Conservation (phyloP, 768 basidiomycete species). For the Bullera alba region DNA sequence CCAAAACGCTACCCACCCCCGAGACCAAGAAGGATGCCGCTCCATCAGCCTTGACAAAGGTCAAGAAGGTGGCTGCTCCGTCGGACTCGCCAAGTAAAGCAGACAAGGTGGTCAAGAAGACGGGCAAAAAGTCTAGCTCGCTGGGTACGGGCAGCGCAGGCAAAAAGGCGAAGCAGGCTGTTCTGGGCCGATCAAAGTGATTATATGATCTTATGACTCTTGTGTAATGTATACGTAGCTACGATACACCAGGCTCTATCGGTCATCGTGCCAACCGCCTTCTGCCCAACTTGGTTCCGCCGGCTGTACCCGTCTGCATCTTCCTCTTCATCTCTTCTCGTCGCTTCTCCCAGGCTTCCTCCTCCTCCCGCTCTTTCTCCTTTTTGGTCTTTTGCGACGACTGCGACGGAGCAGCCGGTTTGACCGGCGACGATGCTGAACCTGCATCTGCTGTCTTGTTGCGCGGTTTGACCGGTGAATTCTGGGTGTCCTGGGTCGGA, state of each 20-base stretch:
- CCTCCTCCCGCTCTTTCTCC: constrained; percentile 20
- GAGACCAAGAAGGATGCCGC: background rate
- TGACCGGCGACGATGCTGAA: too few species aligned
- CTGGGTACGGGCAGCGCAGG: constrained; percentile 45
- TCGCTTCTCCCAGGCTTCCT: constrained; percentile 20
- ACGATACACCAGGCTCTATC: background rate
- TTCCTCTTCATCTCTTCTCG: constrained; percentile 27
- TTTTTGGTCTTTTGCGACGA: constrained; percentile 15
- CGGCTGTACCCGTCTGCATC: constrained; percentile 33
- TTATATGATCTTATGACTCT: background rate
- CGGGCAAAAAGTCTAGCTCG: constrained; percentile 54
- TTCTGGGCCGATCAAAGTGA: constrained; percentile 14
- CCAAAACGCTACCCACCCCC: background rate
- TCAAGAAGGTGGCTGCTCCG: background rate
- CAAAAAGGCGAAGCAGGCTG: constrained; percentile 54
- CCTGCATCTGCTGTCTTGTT: too few species aligned
- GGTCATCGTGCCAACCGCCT: constrained; percentile 14
- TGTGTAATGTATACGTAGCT: background rate
- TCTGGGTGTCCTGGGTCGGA: background rate
- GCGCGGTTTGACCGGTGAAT: background rate
- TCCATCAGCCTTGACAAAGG: background rate
- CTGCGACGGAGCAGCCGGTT: background rate
- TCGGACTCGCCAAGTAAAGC: constrained; percentile 5
- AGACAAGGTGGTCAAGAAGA: constrained; percentile 27
- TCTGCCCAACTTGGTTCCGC: constrained; percentile 22